Conservation (phyloP, 805 yeast species). For the Nadsonia fulvescens region DNA sequence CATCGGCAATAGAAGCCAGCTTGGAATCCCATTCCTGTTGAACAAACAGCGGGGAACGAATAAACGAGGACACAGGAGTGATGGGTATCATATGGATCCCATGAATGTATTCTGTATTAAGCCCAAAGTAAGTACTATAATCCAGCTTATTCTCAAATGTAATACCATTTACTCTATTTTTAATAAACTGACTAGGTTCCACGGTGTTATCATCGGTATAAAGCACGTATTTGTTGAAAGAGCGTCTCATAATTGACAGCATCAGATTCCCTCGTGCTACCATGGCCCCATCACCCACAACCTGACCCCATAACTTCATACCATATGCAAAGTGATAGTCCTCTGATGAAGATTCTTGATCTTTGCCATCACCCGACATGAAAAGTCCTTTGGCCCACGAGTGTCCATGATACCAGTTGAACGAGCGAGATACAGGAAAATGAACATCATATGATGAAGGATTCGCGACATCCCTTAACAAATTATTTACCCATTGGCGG, state of each 20-base stretch:
- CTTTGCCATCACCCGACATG: constrained; percentile 47
- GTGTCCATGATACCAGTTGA: constrained; percentile 61
- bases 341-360: constrained; percentile 55
- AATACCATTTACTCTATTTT: constrained; percentile 51
- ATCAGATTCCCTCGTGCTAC: constrained; percentile 39
- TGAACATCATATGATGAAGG: constrained; percentile 31
- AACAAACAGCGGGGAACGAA: constrained; percentile 34
- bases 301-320: constrained; percentile 50
- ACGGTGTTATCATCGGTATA: constrained; percentile 29
- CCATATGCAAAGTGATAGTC: constrained; percentile 55
- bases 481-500: constrained; percentile 38
- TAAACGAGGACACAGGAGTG: constrained; percentile 40
- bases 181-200: constrained; percentile 32
- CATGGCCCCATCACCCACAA: constrained; percentile 34
- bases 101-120: constrained; percentile 42
- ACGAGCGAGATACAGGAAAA: constrained; percentile 48
- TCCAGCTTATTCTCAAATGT: constrained; percentile 55
- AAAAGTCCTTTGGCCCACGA: constrained; percentile 59
- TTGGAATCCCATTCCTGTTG: constrained; percentile 40
- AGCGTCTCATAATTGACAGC: constrained; percentile 33
- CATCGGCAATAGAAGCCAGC: constrained; percentile 23
- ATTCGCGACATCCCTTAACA: constrained; percentile 52
- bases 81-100: constrained; percentile 69
- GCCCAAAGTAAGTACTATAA: constrained; percentile 57
- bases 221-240: constrained; percentile 39